Base-by-base conservation (phyloP, 164 flowering plant genomes). In the Echeveria elegans region DNA sequence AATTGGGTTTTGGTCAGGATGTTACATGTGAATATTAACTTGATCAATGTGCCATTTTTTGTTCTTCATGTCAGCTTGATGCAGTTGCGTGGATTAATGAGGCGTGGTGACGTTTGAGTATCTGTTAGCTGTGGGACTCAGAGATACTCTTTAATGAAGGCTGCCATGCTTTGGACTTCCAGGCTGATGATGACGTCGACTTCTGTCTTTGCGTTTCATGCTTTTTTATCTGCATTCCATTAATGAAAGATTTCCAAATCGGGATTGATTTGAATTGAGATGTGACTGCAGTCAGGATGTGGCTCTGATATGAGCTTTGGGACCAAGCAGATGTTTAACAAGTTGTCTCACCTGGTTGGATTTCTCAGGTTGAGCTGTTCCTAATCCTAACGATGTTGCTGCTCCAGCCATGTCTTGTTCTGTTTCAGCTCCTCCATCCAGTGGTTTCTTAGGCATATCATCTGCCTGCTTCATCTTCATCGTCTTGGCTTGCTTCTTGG, bases 141-240 rank as follows among this genome's bases (percentile, higher is more conserved):
- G 94, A 87, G 66, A 93, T 93, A 83, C 96, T 89, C 12, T 83
- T 80, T 41, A 93, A 68, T 7, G 90, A 82, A 14, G 98, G 98
- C 21, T 87, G 92, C 98, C 98, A 93, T 23, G 74, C 65, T 75
- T 80, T 84, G 69, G 88, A 68, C 78, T 75, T 88, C 37, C 77
- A 53, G 1, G 72, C 50, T 11, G 80, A 69, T 2, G 83, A 65
- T 26, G 58, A 45, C 11, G 52, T 0, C 7, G 50, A n/a, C 73
- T 73, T 81, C 41, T 80, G 77, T 61, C 85, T 65, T 34, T 78
- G 77, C 69, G 77, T 82, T 59, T 86, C 95, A n/a, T 79, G 82
- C 71, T 75, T 86, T 0, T 16, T 63, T 18, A 66, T 82, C 96
- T 89, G 88, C 5, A 69, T 80, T 72, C 14, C 6, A 15, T 56